Base-by-base conservation (phyloP, 768 basidiomycete genomes). In the Leccinellum rugosiceps region DNA sequence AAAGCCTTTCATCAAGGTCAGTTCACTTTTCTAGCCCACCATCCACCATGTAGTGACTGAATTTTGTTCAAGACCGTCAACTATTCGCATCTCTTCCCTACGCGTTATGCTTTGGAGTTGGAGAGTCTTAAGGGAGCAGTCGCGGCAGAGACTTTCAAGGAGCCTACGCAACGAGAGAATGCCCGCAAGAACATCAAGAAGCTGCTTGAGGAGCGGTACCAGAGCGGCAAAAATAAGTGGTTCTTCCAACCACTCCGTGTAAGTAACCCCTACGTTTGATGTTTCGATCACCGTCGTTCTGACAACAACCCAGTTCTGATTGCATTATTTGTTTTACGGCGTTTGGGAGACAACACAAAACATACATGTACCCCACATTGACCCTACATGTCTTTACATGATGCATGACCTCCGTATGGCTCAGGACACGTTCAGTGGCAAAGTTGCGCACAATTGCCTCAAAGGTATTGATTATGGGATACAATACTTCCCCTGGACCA, bases 1-100 rank as follows among this genome's bases (percentile, higher is more conserved):
- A 77, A 99, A 99, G 85, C 97, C 97, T 65, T 99, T 99, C 78
- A 94, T 99, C 84, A 98, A 99, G 86, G 95, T 94, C 66, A 66
- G 83, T 75, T 5, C 3, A 11, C 43, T 2, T 47, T 47, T 26
- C 61, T 13, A 11, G 10, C 6, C 28, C 31, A 26, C 19, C 1
- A 19, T 26, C 26, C 1, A 19, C 35, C 30, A 9, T n/a, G 17
- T 53, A 21, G 32, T 56, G 50, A 57, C 38, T 28, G 21, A 59
- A 11, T 14, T 8, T 15, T 4, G 2, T 41, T 6, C 9, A 38
- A 96, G 94, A 80, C 87, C 57, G 76, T 98, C 76, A 99, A 99
- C 86, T 98, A 98, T 83, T 92, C 94, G 57, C 97, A 99, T 78
- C 83, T 99, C 62, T 96, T 98, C 88, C 97, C 97, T 45, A 98